These are phyloP conservation scores for Monilinia fructicola DNA, from an alignment of 2,329 filamentous ascomycete species.

Conservation along the genomic window DNA sequence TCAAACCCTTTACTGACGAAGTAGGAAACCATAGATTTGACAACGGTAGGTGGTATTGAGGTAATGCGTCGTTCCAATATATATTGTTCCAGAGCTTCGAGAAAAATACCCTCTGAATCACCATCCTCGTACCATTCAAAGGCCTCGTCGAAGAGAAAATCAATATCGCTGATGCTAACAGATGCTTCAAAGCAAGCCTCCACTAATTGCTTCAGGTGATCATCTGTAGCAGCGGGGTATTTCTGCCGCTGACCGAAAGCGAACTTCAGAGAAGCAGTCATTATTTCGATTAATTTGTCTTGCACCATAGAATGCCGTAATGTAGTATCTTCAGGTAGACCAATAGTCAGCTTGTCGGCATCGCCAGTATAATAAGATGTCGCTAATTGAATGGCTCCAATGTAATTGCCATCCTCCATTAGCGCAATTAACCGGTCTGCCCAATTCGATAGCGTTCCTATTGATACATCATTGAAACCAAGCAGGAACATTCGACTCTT, in stretches of 20 bases:
- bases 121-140: conserved; percentile 88
- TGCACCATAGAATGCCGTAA: conserved; percentile 78
- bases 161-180: conserved; percentile 70
- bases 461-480: conserved; percentile 89
- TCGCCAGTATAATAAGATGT: conserved; percentile 90
- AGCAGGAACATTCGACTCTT: conserved; percentile 91
- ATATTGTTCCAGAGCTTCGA: conserved; percentile 85
- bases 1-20: conserved; percentile 76
- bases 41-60: conserved; percentile 73
- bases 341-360: conserved; percentile 91
- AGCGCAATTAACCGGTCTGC: conserved; percentile 88
- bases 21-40: conserved; percentile 82
- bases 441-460: conserved; percentile 95
- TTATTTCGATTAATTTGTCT: conserved; percentile 90
- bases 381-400: conserved; percentile 84
- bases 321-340: conserved; percentile 78
- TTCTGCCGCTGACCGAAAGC: conserved; percentile 69
- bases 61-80: conserved; percentile 77
- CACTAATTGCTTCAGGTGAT: conserved; percentile 71
- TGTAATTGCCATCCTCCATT: conserved; percentile 96
- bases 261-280: conserved; percentile 86
- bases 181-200: conserved; percentile 83
- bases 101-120: conserved; percentile 70
- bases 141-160: conserved; percentile 87
- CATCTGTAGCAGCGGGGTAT: conserved; percentile 45